Percentiles rank a stretch among this genome's conserved stretches.
These are phyloP conservation scores for Passiflora organensis DNA, from an alignment of 345 rosid genomes.

Conservation along the genomic window DNA sequence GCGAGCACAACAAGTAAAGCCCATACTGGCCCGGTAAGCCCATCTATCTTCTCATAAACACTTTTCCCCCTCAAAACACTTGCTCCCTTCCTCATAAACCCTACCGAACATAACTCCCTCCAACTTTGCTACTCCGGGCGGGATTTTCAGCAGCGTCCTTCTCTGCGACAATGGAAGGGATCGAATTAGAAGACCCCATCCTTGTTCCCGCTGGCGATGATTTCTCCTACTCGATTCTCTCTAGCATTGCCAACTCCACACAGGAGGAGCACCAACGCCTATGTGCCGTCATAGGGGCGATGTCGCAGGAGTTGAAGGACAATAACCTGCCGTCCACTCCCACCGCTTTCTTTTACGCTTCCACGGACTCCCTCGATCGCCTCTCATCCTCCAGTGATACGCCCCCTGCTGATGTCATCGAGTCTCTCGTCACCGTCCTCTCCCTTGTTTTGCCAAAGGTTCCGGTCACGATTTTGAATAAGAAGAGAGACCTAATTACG, in stretches of 20 bases:
- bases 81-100: slow-evolving; percentile 11
- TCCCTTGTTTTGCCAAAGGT: slow-evolving; percentile 54
- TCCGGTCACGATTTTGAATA: slow-evolving; percentile 39
- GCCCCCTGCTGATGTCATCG: slow-evolving; percentile 39
- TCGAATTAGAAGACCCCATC: slow-evolving; percentile 26
- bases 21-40: no score
- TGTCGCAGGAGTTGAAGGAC: slow-evolving; percentile 70
- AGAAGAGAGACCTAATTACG: slow-evolving; percentile 49
- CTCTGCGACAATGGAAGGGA: slow-evolving; percentile 23
- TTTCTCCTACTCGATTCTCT: slow-evolving; percentile 50
- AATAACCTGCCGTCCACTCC: slow-evolving; percentile 53
- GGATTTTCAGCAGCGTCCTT: neutral
- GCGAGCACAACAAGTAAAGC: no score
- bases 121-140: neutral
- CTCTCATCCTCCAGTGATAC: slow-evolving; percentile 36
- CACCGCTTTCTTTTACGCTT: slow-evolving; percentile 64
- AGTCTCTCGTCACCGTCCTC: slow-evolving; percentile 52
- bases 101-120: neutral
- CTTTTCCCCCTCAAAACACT: no score
- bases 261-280: slow-evolving; percentile 57
- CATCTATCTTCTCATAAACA: no score
- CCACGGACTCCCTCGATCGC: slow-evolving; percentile 57
- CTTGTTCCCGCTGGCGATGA: slow-evolving; percentile 24
- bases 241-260: slow-evolving; percentile 43
- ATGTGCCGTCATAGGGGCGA: slow-evolving; percentile 61